Conservation (phyloP, 2,329 filamentous ascomycete species). For the Phoma sp. region DNA sequence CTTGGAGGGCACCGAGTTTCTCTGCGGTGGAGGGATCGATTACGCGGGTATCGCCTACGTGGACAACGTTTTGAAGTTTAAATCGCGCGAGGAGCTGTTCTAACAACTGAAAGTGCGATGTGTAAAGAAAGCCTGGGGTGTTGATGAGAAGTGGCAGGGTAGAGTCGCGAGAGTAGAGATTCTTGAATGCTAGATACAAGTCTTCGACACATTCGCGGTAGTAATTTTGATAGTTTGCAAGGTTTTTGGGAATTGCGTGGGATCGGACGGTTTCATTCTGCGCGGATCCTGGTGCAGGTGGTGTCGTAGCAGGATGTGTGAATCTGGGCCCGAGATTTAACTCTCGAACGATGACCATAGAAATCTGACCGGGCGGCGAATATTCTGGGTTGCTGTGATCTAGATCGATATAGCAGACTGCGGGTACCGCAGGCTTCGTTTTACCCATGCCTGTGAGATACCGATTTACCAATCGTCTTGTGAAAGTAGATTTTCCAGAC, state of each 20-base stretch:
- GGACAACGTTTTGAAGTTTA: slow-evolving; percentile 68
- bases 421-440: slow-evolving; percentile 33
- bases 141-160: slow-evolving; percentile 72
- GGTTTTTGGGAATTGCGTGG: slow-evolving; percentile 71
- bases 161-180: slow-evolving; percentile 51
- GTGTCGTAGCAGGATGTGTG: slow-evolving; percentile 59
- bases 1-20: slow-evolving; percentile 61
- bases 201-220: slow-evolving; percentile 71
- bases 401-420: slow-evolving; percentile 72
- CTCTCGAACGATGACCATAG: slow-evolving; percentile 66
- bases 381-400: slow-evolving; percentile 83
- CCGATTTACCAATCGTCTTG: slow-evolving; percentile 70
- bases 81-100: slow-evolving; percentile 63
- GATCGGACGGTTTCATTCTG: slow-evolving; percentile 61
- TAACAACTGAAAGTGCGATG: slow-evolving; percentile 72
- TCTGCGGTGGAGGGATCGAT: slow-evolving; percentile 65
- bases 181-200: slow-evolving; percentile 66
- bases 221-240: slow-evolving; percentile 70
- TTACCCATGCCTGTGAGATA: slow-evolving; percentile 62
- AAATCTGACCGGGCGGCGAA: slow-evolving; percentile 72
- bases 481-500: slow-evolving; percentile 79
- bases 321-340: slow-evolving; percentile 74
- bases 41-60: slow-evolving; percentile 60
- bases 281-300: slow-evolving; percentile 27
- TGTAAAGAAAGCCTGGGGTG: slow-evolving; percentile 76